Percentiles rank a stretch among this genome's conserved stretches.
Evolutionary conservation across 352 stramenopile species (phyloP).

Genomic region (Globisporangium nunn): DNA sequence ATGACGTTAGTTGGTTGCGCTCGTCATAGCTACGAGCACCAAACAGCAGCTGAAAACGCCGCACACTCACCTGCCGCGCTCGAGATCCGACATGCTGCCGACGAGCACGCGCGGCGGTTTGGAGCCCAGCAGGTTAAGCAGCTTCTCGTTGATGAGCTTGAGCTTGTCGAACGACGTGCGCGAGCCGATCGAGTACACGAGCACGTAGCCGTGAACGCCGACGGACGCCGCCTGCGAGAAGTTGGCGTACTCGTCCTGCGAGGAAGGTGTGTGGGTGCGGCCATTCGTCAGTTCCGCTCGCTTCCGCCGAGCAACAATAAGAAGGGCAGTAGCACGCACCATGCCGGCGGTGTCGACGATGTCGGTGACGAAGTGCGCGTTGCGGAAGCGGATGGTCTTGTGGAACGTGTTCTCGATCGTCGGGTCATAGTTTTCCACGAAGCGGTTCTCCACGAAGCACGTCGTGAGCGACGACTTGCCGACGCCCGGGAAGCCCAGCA

Average conservation of each 20-base stretch:
- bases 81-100: conserved; percentile 93
- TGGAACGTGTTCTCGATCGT: conserved; percentile 96
- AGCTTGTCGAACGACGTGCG: conserved; percentile 93
- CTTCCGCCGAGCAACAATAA: not conserved
- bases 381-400: conserved; percentile 95
- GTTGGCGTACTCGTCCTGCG: conserved; percentile 93
- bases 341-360: conserved; percentile 97
- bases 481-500: conserved; percentile 92
- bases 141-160: conserved; percentile 91
- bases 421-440: conserved; percentile 91
- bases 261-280: not conserved
- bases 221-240: conserved; percentile 94
- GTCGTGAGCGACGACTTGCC: conserved; percentile 94
- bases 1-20: no score
- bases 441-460: conserved; percentile 92
- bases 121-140: conserved; percentile 92
- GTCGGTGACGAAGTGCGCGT: conserved; percentile 94
- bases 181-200: conserved; percentile 93
- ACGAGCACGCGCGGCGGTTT: conserved; percentile 91
- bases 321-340: conserved; percentile 22
- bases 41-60: no score
- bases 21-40: no score
- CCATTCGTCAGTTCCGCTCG: not conserved
- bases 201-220: conserved; percentile 92
- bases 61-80: conserved; percentile 76